Evolutionary conservation across 139 green algal genomes (phyloP).

Genomic region (Coccomyxa sp.): DNA sequence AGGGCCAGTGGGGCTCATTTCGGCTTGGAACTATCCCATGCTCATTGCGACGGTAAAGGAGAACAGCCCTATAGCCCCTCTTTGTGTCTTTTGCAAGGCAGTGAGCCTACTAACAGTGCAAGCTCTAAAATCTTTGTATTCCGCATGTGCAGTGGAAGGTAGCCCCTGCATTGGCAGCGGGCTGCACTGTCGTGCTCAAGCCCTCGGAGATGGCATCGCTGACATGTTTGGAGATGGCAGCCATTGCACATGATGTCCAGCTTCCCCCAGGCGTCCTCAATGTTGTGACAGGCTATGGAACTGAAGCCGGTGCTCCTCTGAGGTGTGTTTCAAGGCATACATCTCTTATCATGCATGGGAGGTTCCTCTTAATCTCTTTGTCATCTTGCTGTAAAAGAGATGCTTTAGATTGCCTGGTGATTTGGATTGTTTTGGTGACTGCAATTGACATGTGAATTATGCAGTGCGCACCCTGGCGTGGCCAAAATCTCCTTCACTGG

Average conservation of each 20-base stretch:
- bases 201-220: constrained; percentile 74
- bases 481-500: constrained; percentile 90
- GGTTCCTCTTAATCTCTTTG: neutral
- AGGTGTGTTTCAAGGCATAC: constrained; percentile 20
- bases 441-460: neutral
- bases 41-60: constrained; percentile 61
- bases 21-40: constrained; percentile 88
- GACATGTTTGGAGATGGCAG: constrained; percentile 81
- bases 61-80: neutral
- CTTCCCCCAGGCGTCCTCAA: constrained; percentile 79
- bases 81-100: neutral
- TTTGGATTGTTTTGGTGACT: too few species aligned
- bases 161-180: constrained; percentile 81
- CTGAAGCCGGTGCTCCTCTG: constrained; percentile 51
- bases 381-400: too few species aligned
- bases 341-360: neutral
- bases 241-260: constrained; percentile 52
- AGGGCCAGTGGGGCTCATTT: constrained; percentile 68
- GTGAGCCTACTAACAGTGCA: too few species aligned
- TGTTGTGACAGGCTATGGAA: constrained; percentile 60
- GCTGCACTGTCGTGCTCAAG: constrained; percentile 77
- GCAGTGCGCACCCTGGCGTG: constrained; percentile 55
- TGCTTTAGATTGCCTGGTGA: too few species aligned
- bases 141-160: constrained; percentile 67
- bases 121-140: too few species aligned